Conservation (phyloP, 2,329 filamentous ascomycete genomes). For the Neobulgaria alba region DNA sequence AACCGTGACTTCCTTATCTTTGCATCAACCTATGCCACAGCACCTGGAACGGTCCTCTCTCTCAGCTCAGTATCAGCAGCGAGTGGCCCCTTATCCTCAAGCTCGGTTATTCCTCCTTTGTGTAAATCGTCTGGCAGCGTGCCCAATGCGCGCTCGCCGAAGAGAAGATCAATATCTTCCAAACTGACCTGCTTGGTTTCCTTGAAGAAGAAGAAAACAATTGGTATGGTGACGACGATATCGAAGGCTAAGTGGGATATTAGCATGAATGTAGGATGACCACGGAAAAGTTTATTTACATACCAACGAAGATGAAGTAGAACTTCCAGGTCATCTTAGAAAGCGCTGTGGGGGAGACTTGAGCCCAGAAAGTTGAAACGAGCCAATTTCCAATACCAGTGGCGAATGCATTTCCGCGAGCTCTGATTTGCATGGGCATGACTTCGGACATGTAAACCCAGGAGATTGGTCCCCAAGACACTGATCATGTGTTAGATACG, state of each 20-base stretch:
- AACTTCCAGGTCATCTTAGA: slow-evolving; percentile 42
- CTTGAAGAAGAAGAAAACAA: slow-evolving; percentile 28
- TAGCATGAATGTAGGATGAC: neutral
- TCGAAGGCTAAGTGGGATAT: slow-evolving; percentile 14
- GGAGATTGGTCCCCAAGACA: slow-evolving; percentile 49
- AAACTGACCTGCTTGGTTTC: slow-evolving; percentile 27
- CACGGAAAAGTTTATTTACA: neutral
- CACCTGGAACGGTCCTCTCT: neutral
- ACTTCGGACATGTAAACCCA: slow-evolving; percentile 62
- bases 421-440: slow-evolving; percentile 57
- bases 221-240: slow-evolving; percentile 28
- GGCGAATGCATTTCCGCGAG: slow-evolving; percentile 47
- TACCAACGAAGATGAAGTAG: slow-evolving; percentile 46
- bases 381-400: slow-evolving; percentile 52
- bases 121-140: slow-evolving; percentile 37
- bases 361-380: slow-evolving; percentile 49
- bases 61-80: neutral
- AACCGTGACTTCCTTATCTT: too few species aligned
- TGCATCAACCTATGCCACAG: neutral
- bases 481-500: slow-evolving; percentile 7
- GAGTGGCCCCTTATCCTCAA: neutral
- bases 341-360: slow-evolving; percentile 46
- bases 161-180: slow-evolving; percentile 29
- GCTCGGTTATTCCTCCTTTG: slow-evolving; percentile 12
- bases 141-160: slow-evolving; percentile 34